phyloP scores from a whole-genome alignment of 257 asterid species.

The Orobanche coerulescens region DNA sequence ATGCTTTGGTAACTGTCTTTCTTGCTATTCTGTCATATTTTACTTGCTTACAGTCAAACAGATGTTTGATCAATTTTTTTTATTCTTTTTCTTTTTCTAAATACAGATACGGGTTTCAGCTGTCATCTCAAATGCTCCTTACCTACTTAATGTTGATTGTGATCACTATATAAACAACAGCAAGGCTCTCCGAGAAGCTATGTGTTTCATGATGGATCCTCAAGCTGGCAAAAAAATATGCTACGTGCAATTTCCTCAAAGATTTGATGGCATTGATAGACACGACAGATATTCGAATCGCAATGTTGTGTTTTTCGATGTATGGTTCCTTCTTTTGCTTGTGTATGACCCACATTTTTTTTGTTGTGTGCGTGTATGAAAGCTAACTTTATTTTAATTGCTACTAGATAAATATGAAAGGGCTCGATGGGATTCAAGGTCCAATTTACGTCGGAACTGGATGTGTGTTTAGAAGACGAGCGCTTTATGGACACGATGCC shows the following conservation, averaged over 20 bases:
- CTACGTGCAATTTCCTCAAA: constrained; percentile 94
- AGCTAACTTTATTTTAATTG: constrained; percentile 21
- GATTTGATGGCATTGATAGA: constrained; percentile 94
- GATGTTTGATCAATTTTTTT: constrained; percentile 2
- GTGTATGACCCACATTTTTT: not conserved
- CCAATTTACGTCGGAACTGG: constrained; percentile 97
- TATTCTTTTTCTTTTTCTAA: not conserved
- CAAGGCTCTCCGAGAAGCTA: constrained; percentile 91
- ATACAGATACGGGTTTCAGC: constrained; percentile 88
- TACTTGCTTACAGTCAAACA: not conserved
- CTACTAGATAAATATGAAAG: constrained; percentile 87
- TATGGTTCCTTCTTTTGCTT: constrained; percentile 27
- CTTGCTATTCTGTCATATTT: not conserved
- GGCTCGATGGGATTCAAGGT: constrained; percentile 98
- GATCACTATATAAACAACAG: constrained; percentile 97
- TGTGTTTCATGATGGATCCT: constrained; percentile 99
- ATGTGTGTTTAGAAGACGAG: constrained; percentile 92
- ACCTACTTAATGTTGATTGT: constrained; percentile 89
- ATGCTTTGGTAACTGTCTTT: constrained; percentile 63
- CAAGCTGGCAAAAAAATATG: constrained; percentile 95
- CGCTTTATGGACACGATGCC: constrained; percentile 87
- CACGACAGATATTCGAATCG: constrained; percentile 95
- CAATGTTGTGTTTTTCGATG: constrained; percentile 90
- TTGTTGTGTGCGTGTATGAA: not conserved
- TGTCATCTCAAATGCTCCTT: constrained; percentile 92